Evolutionary conservation across 2,329 filamentous ascomycete genomes (phyloP), one percentile per base, ranked within the genome.

Genomic region (Fusarium verrucosum): DNA sequence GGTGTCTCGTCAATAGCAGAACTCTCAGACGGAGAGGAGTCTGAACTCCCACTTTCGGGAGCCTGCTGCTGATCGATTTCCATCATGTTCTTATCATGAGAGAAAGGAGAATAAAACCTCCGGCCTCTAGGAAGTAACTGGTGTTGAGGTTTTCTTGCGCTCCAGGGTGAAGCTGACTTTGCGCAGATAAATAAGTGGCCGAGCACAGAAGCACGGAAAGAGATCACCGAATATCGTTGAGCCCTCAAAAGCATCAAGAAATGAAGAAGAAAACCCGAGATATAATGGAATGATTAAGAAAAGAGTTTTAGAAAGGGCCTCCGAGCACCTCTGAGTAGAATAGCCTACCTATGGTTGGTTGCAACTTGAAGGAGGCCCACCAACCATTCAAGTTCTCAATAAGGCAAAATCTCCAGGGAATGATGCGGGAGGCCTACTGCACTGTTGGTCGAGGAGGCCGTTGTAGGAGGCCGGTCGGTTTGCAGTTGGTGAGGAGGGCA

Each of bases 11-110:
- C 25, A 37, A n/a, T 42, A 20, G 22, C 8, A 45, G 42, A 43
- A n/a, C 25, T 61, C 16, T 56, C 60, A 33, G 43, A 30, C 7
- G n/a, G 40, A 5, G 37, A 55, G 10, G 68, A 61, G 22, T 36
- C 49, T 23, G 51, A 20, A 28, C 55, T 62, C 36, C 54, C 44
- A 17, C 22, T 25, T 8, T 45, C 37, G 7, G 50, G 46, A 23
- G 41, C 28, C 17, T 35, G 22, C 11, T 36, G 13, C 7, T 32
- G 35, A 23, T 23, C 16, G 11, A 28, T 9, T n/a, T 49, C 43
- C 65, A 63, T 61, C 25, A 52, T 45, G 14, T 17, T 23, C 7
- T 23, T 32, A 19, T 36, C 45, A n/a, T 37, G n/a, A 4, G 23
- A 28, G 10, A 37, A n/a, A 33, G 16, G 11, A n/a, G 22, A 58